phyloP scores from a whole-genome alignment of 2,329 filamentous ascomycete genomes.

The Nigrospora osmanthi region DNA sequence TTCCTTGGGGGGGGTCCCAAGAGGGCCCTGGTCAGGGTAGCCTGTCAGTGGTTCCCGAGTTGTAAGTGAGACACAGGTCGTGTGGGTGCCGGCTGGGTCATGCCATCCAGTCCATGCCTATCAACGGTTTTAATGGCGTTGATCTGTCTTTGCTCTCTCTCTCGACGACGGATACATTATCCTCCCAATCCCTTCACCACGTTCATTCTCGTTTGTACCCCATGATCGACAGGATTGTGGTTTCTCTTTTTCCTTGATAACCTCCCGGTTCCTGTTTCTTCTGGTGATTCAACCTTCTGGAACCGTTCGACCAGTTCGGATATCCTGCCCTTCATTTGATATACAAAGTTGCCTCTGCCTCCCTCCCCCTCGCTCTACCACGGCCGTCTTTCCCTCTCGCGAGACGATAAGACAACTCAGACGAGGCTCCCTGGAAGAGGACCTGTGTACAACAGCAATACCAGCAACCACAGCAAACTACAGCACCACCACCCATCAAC shows the following conservation, averaged over 20 bases:
- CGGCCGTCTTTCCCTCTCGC: slow-evolving; percentile 9
- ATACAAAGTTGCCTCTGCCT: slow-evolving; percentile 15
- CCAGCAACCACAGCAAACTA: background rate
- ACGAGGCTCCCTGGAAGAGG: slow-evolving; percentile 4
- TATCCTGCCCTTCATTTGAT: slow-evolving; percentile 24
- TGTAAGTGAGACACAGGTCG: slow-evolving; percentile 43
- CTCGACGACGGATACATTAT: slow-evolving; percentile 22
- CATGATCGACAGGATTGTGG: slow-evolving; percentile 24
- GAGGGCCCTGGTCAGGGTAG: slow-evolving; percentile 15
- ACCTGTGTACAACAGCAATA: background rate
- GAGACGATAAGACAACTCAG: slow-evolving; percentile 6
- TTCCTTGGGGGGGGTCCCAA: background rate
- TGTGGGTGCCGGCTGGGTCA: slow-evolving; percentile 24
- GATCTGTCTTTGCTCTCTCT: slow-evolving; percentile 22
- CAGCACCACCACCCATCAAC: background rate
- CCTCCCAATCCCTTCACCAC: slow-evolving; percentile 23
- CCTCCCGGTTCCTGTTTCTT: slow-evolving; percentile 24
- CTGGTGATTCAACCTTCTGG: slow-evolving; percentile 23
- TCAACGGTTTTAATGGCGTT: slow-evolving; percentile 33
- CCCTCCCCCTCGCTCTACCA: slow-evolving; percentile 8
- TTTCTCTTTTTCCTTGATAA: slow-evolving; percentile 24
- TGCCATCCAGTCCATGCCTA: slow-evolving; percentile 24
- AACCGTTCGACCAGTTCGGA: slow-evolving; percentile 19
- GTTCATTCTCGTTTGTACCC: slow-evolving; percentile 21
- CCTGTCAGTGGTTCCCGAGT: slow-evolving; percentile 29